Evolutionary conservation across 202 grass and related monocot genomes (phyloP), one percentile per base, ranked within the genome.

Genomic region (Saccharum hybrid): DNA sequence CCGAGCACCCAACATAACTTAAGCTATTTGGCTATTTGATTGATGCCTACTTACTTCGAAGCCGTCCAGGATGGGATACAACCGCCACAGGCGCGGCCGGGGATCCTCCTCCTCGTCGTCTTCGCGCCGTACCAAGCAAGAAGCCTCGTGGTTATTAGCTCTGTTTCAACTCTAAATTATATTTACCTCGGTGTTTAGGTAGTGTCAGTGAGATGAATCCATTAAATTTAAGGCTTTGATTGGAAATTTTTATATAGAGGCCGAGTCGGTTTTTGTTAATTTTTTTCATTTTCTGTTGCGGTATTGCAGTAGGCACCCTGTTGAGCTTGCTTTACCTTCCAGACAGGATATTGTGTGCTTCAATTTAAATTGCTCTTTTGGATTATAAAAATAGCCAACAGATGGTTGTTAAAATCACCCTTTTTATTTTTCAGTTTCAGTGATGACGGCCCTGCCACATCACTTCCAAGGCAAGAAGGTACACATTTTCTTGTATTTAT

Each of bases 391-490:
- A 0, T 51, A 21, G 10, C 21, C 48, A 22, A 63, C 43, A 13
- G 56, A 22, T 59, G 2, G 40, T 63, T 63, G 37, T 42, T 71
- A 8, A 82, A 48, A 4, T 62, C 4, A 51, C 38, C 19, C 38
- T 22, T 40, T 46, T 63, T 37, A 54, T 10, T 86, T 34, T 74
- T 74, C 63, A 21, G 36, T 91, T 86, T 72, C 87, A 95, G 92
- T 56, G 89, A 90, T 84, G 85, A 91, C 66, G 85, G 56, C 36
- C 77, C 81, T 19, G 87, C 83, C 16, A 95, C 89, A 0, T 98
- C 92, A 28, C 66, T 95, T 28, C 92, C 90, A 68, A 90, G 72
- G 48, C 82, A 93, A 40, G 83, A 93, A 89, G 96, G 92, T 98
- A 93, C 69, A 38, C 13, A 33, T 81, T 45, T 78, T 52, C 67